Percentiles rank a stretch among this genome's conserved stretches.
Conservation (phyloP, 495 filamentous ascomycete genomes). For the Neurospora sp. region DNA sequence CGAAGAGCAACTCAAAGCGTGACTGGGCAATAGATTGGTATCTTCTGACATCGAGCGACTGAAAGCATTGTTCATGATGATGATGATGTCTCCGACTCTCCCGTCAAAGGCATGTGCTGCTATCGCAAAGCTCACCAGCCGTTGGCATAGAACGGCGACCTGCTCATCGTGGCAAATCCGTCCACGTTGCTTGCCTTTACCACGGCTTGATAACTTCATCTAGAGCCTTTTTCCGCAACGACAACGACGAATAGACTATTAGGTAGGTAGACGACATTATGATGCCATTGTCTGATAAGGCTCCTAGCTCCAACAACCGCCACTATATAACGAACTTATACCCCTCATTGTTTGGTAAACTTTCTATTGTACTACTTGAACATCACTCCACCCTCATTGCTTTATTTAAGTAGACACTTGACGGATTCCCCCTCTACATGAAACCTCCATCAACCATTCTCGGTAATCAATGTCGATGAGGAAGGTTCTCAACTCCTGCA, state of each 20-base stretch:
- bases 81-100: not conserved
- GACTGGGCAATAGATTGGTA: not conserved
- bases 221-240: not conserved
- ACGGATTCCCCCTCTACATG: not conserved
- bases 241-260: not conserved
- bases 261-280: not conserved
- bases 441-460: not conserved
- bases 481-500: not conserved
- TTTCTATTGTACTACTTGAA: not conserved
- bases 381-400: not conserved
- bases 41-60: not conserved
- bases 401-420: not conserved
- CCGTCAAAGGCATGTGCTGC: not conserved
- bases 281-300: not conserved
- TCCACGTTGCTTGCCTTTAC: not conserved
- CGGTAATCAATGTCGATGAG: not conserved
- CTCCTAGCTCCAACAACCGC: not conserved
- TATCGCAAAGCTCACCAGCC: not conserved
- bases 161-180: not conserved
- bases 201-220: not conserved
- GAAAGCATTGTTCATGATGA: not conserved
- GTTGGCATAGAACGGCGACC: not conserved
- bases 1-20: not conserved
- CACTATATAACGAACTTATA: not conserved
- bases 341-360: not conserved